phyloP scores from a whole-genome alignment of 106 monocot species.

The Dendrobium officinale region DNA sequence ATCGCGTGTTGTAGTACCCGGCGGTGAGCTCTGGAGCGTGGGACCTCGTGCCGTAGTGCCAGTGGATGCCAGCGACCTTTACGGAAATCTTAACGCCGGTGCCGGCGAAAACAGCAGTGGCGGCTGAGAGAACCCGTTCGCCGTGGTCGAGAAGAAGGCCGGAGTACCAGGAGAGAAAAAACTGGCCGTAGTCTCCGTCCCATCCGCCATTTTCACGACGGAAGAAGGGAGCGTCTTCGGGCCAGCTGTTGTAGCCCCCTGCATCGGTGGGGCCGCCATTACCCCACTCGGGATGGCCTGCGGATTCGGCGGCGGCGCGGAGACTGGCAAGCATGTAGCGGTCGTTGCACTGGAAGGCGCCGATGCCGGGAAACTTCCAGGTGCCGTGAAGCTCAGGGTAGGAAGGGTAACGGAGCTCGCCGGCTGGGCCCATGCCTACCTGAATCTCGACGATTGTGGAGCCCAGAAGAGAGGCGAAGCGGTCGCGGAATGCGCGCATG shows the following conservation, averaged over 20 bases:
- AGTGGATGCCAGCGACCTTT: constrained; percentile 91
- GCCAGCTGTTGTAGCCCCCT: constrained; percentile 79
- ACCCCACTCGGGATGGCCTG: constrained; percentile 76
- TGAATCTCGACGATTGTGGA: constrained; percentile 86
- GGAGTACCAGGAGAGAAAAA: constrained; percentile 95
- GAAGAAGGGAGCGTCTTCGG: constrained; percentile 86
- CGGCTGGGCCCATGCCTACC: constrained; percentile 93
- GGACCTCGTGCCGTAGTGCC: constrained; percentile 89
- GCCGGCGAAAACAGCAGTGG: constrained; percentile 31
- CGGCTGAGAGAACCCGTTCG: constrained; percentile 54
- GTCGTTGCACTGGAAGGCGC: constrained; percentile 90
- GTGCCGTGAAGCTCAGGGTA: constrained; percentile 79
- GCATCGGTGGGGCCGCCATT: constrained; percentile 64
- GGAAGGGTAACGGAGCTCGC: constrained; percentile 83
- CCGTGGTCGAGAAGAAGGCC: constrained; percentile 65
- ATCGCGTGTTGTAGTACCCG: constrained; percentile 85
- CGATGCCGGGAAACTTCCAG: constrained; percentile 86
- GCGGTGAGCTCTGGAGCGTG: constrained; percentile 91
- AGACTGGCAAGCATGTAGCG: constrained; percentile 74
- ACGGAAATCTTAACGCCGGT: constrained; percentile 59
- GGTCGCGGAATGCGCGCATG: constrained; percentile 89
- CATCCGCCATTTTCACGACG: constrained; percentile 71
- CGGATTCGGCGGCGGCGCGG: constrained; percentile 54
- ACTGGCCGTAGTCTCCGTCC: constrained; percentile 58
- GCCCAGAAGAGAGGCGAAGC: constrained; percentile 47